Percentiles rank a stretch among this genome's conserved stretches.
phyloP scores from a whole-genome alignment of 441 rosid species.

The Jatropha podagrica region DNA sequence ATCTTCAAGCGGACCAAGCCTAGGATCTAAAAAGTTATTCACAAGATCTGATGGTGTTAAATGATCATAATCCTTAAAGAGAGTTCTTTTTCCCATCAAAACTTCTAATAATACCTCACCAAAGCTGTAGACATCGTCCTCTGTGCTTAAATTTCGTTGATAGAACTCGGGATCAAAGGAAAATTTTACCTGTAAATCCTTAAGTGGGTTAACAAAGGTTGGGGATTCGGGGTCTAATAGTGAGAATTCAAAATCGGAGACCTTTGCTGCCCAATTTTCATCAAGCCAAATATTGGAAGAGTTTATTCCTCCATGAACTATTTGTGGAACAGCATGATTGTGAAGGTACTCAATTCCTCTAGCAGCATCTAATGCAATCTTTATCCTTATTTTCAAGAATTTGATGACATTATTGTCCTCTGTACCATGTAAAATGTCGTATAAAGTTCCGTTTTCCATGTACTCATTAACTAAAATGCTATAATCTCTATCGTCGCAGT shows the following conservation, averaged over 20 bases:
- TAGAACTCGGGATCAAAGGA: too few relatives aligned
- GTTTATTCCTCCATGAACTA: neutral
- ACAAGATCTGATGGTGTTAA: too few relatives aligned
- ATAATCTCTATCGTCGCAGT: conserved; percentile 32
- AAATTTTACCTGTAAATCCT: too few relatives aligned
- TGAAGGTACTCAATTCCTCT: conserved; percentile 20
- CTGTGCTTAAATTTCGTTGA: too few relatives aligned
- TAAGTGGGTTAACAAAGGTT: too few relatives aligned
- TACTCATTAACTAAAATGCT: conserved; percentile 72
- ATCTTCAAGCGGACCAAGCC: too few relatives aligned
- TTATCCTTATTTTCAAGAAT: conserved; percentile 7
- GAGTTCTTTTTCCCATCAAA: neutral
- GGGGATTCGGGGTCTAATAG: neutral
- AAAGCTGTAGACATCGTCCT: too few relatives aligned
- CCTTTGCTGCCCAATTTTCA: neutral
- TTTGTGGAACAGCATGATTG: conserved; percentile 1
- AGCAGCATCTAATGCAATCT: conserved; percentile 4
- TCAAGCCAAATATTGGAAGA: neutral
- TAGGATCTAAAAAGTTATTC: too few relatives aligned
- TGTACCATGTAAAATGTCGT: neutral
- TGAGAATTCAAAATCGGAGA: conserved; percentile 12
- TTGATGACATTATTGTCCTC: neutral
- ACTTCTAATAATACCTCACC: conserved; percentile 6
- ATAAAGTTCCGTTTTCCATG: conserved; percentile 47
- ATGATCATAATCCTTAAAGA: neutral